These are phyloP conservation scores for Dictyostelium firmibasis DNA, from an alignment of 78 protist genomes.

Conservation along the genomic window DNA sequence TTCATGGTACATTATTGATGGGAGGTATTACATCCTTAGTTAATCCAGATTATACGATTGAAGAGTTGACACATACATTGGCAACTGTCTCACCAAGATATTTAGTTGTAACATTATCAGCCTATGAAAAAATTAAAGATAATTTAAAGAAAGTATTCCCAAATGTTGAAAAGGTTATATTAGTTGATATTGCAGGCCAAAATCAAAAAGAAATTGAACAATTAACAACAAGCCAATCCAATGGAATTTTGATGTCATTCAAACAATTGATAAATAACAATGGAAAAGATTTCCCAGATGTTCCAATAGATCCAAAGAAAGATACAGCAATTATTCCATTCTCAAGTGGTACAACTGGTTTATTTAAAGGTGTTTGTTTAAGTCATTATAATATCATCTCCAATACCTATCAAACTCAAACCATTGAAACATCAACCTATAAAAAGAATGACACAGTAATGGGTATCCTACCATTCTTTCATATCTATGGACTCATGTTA, in stretches of 20 bases:
- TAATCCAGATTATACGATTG: constrained; percentile 30
- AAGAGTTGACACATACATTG: constrained; percentile 29
- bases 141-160: not conserved
- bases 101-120: not conserved
- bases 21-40: constrained; percentile 17
- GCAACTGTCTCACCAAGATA: constrained; percentile 32
- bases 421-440: not conserved
- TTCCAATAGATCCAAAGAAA: not conserved
- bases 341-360: constrained; percentile 83
- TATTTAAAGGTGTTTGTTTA: constrained; percentile 92
- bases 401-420: constrained; percentile 81
- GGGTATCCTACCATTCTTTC: constrained; percentile 88
- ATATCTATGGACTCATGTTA: constrained; percentile 81
- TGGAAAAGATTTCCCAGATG: constrained; percentile 17
- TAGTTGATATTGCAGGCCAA: not conserved
- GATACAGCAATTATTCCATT: constrained; percentile 73
- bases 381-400: constrained; percentile 89
- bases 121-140: not conserved
- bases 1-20: constrained; percentile 37
- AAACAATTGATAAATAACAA: not conserved
- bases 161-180: not conserved
- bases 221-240: not conserved
- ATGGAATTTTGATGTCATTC: not conserved
- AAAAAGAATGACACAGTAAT: constrained; percentile 34
- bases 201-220: not conserved